Percentiles rank a stretch among this genome's conserved stretches.
phyloP scores from a whole-genome alignment of 257 asterid species.

The Solanum acaule region DNA sequence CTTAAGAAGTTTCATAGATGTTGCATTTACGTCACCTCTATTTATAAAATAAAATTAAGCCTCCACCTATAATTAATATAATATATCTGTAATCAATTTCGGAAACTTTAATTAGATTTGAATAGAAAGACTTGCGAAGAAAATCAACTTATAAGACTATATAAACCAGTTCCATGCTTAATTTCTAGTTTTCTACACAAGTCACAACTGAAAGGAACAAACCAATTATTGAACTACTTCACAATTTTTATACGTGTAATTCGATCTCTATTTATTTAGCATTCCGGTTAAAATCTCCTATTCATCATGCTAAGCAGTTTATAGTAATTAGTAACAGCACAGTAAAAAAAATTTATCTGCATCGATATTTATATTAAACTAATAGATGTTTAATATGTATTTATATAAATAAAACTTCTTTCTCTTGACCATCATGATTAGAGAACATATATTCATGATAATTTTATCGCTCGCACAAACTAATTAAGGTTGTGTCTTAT shows the following conservation, averaged over 20 bases:
- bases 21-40: background rate
- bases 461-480: background rate
- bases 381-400: background rate
- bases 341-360: too few relatives aligned
- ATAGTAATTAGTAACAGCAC: background rate
- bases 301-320: background rate
- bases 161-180: conserved; percentile 75
- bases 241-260: background rate
- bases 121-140: background rate
- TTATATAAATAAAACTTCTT: background rate
- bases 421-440: background rate
- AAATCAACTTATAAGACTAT: background rate
- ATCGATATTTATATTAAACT: background rate
- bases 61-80: background rate
- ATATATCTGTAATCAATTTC: background rate
- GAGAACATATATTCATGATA: background rate
- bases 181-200: conserved; percentile 51
- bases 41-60: background rate
- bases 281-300: background rate
- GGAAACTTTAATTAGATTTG: background rate
- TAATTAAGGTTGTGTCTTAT: background rate
- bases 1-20: background rate
- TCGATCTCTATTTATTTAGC: background rate
- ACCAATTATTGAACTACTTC: conserved; percentile 46
- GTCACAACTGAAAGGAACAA: conserved; percentile 98